Conservation (phyloP, 108 stramenopile species). For the Asterionellopsis glacialis region DNA sequence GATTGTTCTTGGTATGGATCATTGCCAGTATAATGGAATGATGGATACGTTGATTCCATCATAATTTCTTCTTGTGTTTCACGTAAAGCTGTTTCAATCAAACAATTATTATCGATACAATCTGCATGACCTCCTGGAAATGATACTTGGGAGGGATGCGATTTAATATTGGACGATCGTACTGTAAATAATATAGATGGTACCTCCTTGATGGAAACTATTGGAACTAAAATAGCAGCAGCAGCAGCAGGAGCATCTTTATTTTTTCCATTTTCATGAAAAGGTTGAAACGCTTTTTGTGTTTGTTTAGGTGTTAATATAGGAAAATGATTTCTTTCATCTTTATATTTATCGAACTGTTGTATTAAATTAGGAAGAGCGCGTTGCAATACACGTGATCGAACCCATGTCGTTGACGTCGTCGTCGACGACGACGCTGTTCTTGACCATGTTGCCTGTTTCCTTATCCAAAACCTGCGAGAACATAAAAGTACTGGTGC, state of each 20-base stretch:
- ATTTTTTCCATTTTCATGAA: background rate
- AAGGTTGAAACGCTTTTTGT: too few relatives aligned
- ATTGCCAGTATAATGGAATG: constrained; percentile 4
- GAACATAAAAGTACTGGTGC: too few relatives aligned
- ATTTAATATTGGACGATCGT: constrained; percentile 56
- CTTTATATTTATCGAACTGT: too few relatives aligned
- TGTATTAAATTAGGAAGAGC: too few relatives aligned
- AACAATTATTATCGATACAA: constrained; percentile 18
- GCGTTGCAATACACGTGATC: too few relatives aligned
- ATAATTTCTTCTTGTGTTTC: constrained; percentile 72
- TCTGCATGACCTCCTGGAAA: constrained; percentile 84
- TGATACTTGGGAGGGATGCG: constrained; percentile 76
- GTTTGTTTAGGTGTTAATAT: too few relatives aligned
- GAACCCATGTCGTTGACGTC: too few relatives aligned
- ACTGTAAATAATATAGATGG: constrained; percentile 86
- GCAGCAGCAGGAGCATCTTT: too few relatives aligned
- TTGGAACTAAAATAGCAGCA: constrained; percentile 82
- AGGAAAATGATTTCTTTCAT: too few relatives aligned
- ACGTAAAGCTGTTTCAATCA: constrained; percentile 60
- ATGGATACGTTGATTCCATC: constrained; percentile 17
- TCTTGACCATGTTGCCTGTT: too few relatives aligned
- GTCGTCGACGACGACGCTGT: too few relatives aligned
- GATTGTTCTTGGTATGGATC: constrained; percentile 1
- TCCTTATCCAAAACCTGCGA: too few relatives aligned
- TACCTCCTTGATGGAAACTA: constrained; percentile 64